Evolutionary conservation across 805 yeast species (phyloP).

Genomic region (Priceomyces fermenticarens): DNA sequence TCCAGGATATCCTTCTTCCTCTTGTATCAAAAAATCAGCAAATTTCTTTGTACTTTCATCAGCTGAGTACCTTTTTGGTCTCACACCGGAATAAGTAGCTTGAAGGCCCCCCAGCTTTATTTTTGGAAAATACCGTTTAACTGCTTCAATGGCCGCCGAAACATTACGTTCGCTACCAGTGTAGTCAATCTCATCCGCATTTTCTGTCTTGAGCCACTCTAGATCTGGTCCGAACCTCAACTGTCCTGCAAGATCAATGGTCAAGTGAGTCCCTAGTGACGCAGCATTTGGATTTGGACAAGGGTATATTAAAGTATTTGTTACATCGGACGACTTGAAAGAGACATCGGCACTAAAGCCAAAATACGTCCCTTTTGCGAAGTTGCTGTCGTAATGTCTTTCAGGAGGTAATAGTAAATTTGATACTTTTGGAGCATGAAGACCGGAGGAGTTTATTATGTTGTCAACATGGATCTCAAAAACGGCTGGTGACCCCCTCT

Average conservation of each 20-base stretch:
- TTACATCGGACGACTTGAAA: constrained; percentile 22
- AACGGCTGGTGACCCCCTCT: constrained; percentile 24
- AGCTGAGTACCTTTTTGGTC: constrained; percentile 68
- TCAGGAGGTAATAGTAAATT: constrained; percentile 65
- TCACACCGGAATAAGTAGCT: constrained; percentile 75
- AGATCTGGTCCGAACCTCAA: constrained; percentile 86
- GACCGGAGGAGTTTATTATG: constrained; percentile 78
- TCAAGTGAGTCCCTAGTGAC: constrained; percentile 86
- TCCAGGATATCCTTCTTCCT: constrained; percentile 72
- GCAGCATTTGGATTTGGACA: constrained; percentile 64
- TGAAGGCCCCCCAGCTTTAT: constrained; percentile 49
- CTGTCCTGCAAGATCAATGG: constrained; percentile 78
- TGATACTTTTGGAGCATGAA: constrained; percentile 68
- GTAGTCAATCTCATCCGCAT: constrained; percentile 40
- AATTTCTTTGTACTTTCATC: constrained; percentile 39
- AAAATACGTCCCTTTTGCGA: constrained; percentile 85
- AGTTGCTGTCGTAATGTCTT: constrained; percentile 56
- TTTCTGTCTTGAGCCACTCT: constrained; percentile 61
- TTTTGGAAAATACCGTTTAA: constrained; percentile 61
- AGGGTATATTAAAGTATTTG: constrained; percentile 58
- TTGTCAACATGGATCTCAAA: constrained; percentile 49
- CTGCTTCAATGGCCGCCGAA: constrained; percentile 54
- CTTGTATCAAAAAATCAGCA: constrained; percentile 70
- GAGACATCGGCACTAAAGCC: constrained; percentile 50
- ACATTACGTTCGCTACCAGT: constrained; percentile 48